phyloP scores from a whole-genome alignment of 805 yeast species.

The Saccharomycopsis guyanensis region DNA sequence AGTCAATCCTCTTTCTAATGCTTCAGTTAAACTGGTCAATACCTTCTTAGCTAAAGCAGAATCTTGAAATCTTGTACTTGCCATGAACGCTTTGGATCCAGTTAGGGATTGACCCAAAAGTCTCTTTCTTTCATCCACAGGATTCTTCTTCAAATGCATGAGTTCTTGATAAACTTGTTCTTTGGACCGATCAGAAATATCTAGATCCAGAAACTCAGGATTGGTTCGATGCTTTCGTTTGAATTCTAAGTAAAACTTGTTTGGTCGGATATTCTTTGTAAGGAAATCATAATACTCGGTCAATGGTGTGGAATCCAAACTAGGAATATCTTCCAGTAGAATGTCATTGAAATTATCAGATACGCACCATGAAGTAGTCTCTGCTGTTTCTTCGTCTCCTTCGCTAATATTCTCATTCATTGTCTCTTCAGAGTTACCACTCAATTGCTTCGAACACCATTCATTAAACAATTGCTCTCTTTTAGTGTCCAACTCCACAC shows the following conservation, averaged over 20 bases:
- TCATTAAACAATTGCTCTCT: constrained; percentile 36
- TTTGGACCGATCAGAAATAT: constrained; percentile 9
- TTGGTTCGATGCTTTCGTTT: constrained; percentile 10
- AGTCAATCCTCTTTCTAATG: neutral
- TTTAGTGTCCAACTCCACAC: constrained; percentile 28
- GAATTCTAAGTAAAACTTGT: constrained; percentile 16
- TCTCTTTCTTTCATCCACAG: constrained; percentile 7
- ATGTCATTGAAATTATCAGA: neutral
- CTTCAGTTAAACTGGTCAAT: neutral
- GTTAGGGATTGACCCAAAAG: constrained; percentile 8
- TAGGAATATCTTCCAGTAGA: neutral
- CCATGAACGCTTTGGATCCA: constrained; percentile 8
- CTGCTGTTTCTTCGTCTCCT: neutral
- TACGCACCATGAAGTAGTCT: neutral
- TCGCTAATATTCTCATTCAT: neutral
- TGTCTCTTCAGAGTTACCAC: constrained; percentile 5
- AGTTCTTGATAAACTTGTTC: constrained; percentile 18
- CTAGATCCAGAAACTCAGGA: constrained; percentile 3
- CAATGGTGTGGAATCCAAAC: neutral
- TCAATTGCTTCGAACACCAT: constrained; percentile 34
- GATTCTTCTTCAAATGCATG: constrained; percentile 8
- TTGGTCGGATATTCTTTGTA: constrained; percentile 9
- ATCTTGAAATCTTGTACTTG: neutral
- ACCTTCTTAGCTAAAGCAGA: neutral
- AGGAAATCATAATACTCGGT: constrained; percentile 11